Evolutionary conservation across 768 basidiomycete species (phyloP).

Genomic region (Russula vinacea): DNA sequence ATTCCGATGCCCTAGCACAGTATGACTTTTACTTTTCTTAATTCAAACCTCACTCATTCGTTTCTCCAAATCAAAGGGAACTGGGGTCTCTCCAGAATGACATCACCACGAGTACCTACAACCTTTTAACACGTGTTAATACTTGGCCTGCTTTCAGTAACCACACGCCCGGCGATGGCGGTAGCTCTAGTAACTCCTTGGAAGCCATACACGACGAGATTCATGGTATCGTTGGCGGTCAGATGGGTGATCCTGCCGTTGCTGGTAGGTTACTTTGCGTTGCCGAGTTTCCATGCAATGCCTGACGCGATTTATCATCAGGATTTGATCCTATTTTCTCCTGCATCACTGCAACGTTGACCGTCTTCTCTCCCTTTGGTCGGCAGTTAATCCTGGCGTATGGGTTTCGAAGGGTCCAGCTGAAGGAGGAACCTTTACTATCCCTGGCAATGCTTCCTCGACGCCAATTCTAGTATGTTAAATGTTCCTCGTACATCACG

Average conservation of each 20-base stretch:
- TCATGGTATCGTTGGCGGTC: slow-evolving; percentile 36
- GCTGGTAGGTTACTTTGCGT: slow-evolving; percentile 47
- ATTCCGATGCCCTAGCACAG: slow-evolving; percentile 36
- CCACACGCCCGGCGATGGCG: slow-evolving; percentile 40
- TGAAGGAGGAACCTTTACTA: slow-evolving; percentile 26
- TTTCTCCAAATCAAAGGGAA: background rate
- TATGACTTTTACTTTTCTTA: slow-evolving; percentile 20
- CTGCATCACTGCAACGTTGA: slow-evolving; percentile 55
- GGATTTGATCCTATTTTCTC: slow-evolving; percentile 55
- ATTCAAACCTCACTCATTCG: background rate
- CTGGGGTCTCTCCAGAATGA: slow-evolving; percentile 6
- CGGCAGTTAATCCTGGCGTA: slow-evolving; percentile 43
- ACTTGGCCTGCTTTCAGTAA: slow-evolving; percentile 50
- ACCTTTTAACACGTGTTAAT: slow-evolving; percentile 40
- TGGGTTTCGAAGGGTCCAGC: slow-evolving; percentile 37
- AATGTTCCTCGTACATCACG: background rate
- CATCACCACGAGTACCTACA: slow-evolving; percentile 29
- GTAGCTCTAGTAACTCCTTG: slow-evolving; percentile 45
- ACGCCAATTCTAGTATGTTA: slow-evolving; percentile 3
- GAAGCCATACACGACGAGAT: slow-evolving; percentile 51
- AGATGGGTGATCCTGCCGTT: slow-evolving; percentile 30
- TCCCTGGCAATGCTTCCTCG: background rate
- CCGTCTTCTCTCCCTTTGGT: slow-evolving; percentile 51
- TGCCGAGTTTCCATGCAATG: background rate
- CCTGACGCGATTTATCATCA: slow-evolving; percentile 32